phyloP scores from a whole-genome alignment of 441 rosid species.

The Biscutella laevigata region DNA sequence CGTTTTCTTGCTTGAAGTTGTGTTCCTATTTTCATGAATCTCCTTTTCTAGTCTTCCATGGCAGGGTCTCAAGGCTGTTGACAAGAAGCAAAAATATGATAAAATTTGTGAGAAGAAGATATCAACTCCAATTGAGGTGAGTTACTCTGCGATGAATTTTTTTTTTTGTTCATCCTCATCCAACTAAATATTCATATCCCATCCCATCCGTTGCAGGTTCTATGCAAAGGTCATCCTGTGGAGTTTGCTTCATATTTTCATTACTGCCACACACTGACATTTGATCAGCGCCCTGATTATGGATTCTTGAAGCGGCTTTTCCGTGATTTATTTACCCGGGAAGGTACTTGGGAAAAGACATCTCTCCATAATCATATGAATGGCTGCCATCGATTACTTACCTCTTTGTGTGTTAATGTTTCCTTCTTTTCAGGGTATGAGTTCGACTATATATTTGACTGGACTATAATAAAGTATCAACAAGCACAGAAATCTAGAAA shows the following conservation, averaged over 20 bases:
- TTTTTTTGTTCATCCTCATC: background rate
- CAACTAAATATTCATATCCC: background rate
- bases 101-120: constrained; percentile 90
- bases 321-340: constrained; percentile 63
- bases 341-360: constrained; percentile 38
- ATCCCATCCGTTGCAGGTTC: constrained; percentile 49
- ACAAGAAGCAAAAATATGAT: constrained; percentile 90
- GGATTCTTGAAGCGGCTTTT: constrained; percentile 84
- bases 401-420: constrained; percentile 20
- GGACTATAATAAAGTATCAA: constrained; percentile 87
- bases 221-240: constrained; percentile 85
- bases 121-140: constrained; percentile 90
- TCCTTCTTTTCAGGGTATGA: constrained; percentile 44
- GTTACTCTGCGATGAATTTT: background rate
- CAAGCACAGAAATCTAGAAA: constrained; percentile 59
- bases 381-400: background rate
- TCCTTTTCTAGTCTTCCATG: constrained; percentile 72
- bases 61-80: constrained; percentile 94
- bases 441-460: constrained; percentile 74
- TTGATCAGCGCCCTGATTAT: constrained; percentile 88
- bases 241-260: constrained; percentile 90
- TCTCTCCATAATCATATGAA: constrained; percentile 13
- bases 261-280: constrained; percentile 78
- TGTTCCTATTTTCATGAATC: constrained; percentile 10
- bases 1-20: too few species aligned